Evolutionary conservation across 352 stramenopile genomes (phyloP).

Genomic region (Globisporangium barbulae): DNA sequence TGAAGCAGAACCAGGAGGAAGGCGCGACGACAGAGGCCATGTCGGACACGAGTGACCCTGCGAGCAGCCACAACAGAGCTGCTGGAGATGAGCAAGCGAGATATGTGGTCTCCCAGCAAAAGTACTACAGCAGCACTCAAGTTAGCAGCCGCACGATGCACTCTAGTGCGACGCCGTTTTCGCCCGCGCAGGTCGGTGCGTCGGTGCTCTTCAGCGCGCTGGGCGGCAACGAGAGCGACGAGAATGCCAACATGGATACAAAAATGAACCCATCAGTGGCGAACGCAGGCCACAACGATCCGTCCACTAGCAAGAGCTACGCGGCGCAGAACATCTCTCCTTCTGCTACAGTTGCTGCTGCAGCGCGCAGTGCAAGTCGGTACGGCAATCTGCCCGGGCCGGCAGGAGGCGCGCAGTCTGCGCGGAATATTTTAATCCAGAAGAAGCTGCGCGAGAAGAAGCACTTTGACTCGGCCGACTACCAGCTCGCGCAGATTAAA

Average conservation of each 20-base stretch:
- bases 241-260: conserved; percentile 22
- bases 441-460: conserved; percentile 68
- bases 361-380: conserved; percentile 6
- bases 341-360: background rate
- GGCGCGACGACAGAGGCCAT: conserved; percentile 12
- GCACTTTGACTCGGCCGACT: conserved; percentile 77
- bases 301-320: background rate
- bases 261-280: background rate
- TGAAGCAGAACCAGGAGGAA: conserved; percentile 44
- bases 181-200: conserved; percentile 37
- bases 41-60: background rate
- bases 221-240: conserved; percentile 20
- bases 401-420: conserved; percentile 34
- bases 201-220: conserved; percentile 44
- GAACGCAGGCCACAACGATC: background rate
- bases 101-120: background rate
- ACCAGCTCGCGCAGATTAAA: conserved; percentile 46
- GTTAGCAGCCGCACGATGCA: background rate
- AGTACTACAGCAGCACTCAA: conserved; percentile 9
- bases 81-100: conserved; percentile 6
- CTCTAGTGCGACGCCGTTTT: conserved; percentile 15
- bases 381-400: conserved; percentile 25
- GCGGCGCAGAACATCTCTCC: background rate
- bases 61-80: background rate
- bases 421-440: conserved; percentile 66